These are phyloP conservation scores for Linderina pennispora DNA, from an alignment of 192 early-diverging fungal genomes.

Conservation along the genomic window DNA sequence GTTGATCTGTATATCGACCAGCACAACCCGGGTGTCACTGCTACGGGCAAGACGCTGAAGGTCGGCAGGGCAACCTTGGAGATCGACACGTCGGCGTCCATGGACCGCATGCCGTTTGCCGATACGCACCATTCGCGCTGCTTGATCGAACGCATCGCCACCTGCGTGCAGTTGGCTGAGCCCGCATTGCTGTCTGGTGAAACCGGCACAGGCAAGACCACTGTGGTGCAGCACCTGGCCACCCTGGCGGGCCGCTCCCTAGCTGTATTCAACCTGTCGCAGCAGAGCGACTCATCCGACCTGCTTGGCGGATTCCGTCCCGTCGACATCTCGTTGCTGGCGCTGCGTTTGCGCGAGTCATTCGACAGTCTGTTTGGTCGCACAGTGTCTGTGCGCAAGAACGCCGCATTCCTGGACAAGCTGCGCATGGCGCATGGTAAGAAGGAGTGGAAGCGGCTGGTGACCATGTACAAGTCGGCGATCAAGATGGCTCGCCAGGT, in stretches of 20 bases:
- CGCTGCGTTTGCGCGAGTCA: constrained; percentile 70
- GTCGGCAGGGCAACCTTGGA: constrained; percentile 21
- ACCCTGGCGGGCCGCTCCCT: constrained; percentile 65
- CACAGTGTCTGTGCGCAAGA: constrained; percentile 85
- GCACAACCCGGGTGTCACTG: constrained; percentile 56
- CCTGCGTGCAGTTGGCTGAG: constrained; percentile 71
- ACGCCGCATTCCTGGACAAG: constrained; percentile 78
- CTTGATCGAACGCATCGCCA: constrained; percentile 81
- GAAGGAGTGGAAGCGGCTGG: constrained; percentile 80
- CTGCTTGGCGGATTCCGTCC: constrained; percentile 97
- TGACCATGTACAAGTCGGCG: constrained; percentile 67
- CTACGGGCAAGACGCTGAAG: constrained; percentile 16
- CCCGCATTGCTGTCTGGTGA: constrained; percentile 92
- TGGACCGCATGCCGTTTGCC: constrained; percentile 65
- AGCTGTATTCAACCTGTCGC: constrained; percentile 92
- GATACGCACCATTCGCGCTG: constrained; percentile 75
- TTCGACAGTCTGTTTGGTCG: constrained; percentile 81
- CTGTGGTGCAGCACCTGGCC: constrained; percentile 89
- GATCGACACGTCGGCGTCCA: neutral
- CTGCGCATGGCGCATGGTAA: constrained; percentile 64
- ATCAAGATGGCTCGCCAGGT: constrained; percentile 18
- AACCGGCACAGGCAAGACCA: constrained; percentile 98
- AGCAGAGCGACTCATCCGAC: constrained; percentile 93
- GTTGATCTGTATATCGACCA: constrained; percentile 66
- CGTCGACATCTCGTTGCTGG: constrained; percentile 75